Conservation (phyloP, 805 yeast genomes). For the Nakazawaea pomicola region DNA sequence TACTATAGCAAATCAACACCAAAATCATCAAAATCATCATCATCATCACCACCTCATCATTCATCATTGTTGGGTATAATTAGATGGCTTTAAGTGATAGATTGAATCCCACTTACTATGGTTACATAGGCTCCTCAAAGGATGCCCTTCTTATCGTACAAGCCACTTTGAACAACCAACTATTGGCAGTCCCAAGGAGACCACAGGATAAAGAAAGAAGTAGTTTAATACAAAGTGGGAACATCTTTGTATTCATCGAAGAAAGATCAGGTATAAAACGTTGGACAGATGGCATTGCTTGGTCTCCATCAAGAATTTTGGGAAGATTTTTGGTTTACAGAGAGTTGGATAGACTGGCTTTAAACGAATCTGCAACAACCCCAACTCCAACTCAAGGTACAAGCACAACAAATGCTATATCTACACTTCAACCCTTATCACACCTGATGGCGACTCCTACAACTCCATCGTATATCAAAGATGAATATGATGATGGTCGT, state of each 20-base stretch:
- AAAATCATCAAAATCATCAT: too few relatives aligned
- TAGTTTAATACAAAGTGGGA: constrained; percentile 65
- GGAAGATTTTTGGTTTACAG: constrained; percentile 84
- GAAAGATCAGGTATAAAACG: constrained; percentile 79
- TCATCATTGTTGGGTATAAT: too few relatives aligned
- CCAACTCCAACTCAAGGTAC: constrained; percentile 13
- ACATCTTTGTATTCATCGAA: constrained; percentile 81
- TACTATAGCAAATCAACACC: too few relatives aligned
- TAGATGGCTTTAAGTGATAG: constrained; percentile 6
- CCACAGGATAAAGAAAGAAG: constrained; percentile 78
- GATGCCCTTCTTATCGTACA: constrained; percentile 83
- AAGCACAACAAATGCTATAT: too few relatives aligned
- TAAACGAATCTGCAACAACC: constrained; percentile 21
- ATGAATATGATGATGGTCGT: too few relatives aligned
- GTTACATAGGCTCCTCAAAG: constrained; percentile 75
- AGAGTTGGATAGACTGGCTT: constrained; percentile 47
- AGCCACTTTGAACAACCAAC: constrained; percentile 59
- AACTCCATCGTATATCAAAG: not conserved
- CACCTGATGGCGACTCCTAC: not conserved
- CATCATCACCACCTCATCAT: too few relatives aligned
- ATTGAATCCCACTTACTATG: constrained; percentile 53
- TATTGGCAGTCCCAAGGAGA: constrained; percentile 65
- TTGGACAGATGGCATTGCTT: constrained; percentile 95
- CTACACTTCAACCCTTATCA: not conserved
- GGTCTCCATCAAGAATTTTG: constrained; percentile 88